Conservation (phyloP, 1,284 basidiomycete genomes). For the Heterobasidion annosum region DNA sequence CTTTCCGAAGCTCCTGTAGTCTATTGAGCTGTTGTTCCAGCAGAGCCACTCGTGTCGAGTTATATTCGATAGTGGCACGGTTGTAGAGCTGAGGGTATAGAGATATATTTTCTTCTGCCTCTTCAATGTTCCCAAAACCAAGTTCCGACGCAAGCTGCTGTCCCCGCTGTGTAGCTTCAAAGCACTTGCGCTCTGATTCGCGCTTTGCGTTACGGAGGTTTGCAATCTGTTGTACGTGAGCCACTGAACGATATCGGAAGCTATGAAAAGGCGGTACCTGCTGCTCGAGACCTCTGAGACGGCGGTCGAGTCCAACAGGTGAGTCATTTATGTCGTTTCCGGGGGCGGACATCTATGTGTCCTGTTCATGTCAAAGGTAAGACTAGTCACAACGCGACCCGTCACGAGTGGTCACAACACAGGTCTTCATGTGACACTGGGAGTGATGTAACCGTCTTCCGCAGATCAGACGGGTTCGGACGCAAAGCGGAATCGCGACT, state of each 20-base stretch:
- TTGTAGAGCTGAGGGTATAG: conserved; percentile 6
- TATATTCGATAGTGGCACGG: conserved; percentile 9
- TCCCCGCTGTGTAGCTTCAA: conserved; percentile 13
- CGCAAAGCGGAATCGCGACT: background rate
- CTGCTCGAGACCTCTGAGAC: background rate
- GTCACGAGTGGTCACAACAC: no score
- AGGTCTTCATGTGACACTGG: no score
- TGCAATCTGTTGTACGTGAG: background rate
- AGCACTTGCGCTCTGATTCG: conserved; percentile 2
- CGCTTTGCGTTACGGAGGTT: background rate
- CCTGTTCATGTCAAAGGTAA: no score
- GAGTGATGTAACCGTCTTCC: background rate
- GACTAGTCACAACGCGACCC: no score
- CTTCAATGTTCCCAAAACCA: conserved; percentile 14
- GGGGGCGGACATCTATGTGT: background rate
- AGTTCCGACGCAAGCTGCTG: conserved; percentile 14
- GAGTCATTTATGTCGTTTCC: background rate
- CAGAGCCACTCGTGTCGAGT: conserved; percentile 10
- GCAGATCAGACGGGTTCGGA: no score
- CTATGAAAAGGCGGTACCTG: background rate
- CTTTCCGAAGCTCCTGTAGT: conserved; percentile 8
- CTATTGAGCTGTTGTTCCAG: conserved; percentile 12
- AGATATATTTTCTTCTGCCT: conserved; percentile 13
- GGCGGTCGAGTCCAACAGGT: background rate
- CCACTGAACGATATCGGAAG: no score